A percentile compares a stretch with the other conserved stretches of the same genome.
These are phyloP conservation scores for Maudiozyma turicensis DNA, from an alignment of 805 yeast genomes.

Conservation along the genomic window DNA sequence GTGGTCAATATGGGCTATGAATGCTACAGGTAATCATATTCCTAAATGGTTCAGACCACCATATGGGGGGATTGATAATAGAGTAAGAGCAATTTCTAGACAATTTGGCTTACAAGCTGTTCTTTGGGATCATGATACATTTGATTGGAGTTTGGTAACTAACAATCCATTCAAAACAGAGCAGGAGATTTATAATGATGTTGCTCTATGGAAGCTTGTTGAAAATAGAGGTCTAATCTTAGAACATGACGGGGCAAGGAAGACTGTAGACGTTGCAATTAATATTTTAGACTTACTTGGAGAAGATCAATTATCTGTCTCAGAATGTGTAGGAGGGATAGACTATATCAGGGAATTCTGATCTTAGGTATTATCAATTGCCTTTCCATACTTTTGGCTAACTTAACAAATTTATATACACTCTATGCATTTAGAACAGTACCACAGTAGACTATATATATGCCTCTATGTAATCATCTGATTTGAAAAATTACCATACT, in stretches of 20 bases:
- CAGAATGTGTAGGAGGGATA: slow-evolving; percentile 63
- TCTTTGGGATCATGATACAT: slow-evolving; percentile 84
- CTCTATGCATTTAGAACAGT: background rate
- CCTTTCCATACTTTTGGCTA: too few species aligned
- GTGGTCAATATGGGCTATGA: slow-evolving; percentile 98
- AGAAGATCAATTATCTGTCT: slow-evolving; percentile 59
- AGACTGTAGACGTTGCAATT: slow-evolving; percentile 62
- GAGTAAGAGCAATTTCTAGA: slow-evolving; percentile 69
- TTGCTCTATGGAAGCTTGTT: slow-evolving; percentile 40
- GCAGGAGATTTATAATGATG: slow-evolving; percentile 45
- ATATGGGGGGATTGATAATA: slow-evolving; percentile 85
- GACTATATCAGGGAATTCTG: slow-evolving; percentile 41
- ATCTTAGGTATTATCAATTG: background rate
- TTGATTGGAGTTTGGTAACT: slow-evolving; percentile 74
- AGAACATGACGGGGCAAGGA: slow-evolving; percentile 71
- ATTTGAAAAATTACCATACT: background rate
- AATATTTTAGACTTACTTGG: slow-evolving; percentile 49
- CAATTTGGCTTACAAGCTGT: slow-evolving; percentile 84
- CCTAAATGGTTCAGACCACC: slow-evolving; percentile 97
- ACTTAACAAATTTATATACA: too few species aligned
- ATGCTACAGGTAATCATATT: slow-evolving; percentile 77
- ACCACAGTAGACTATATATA: background rate
- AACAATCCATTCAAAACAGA: slow-evolving; percentile 38
- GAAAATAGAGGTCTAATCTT: slow-evolving; percentile 54
- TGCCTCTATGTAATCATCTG: background rate